Evolutionary conservation across 768 basidiomycete species (phyloP), one percentile per base, ranked within the genome.

Genomic region (Dendrothele bispora): DNA sequence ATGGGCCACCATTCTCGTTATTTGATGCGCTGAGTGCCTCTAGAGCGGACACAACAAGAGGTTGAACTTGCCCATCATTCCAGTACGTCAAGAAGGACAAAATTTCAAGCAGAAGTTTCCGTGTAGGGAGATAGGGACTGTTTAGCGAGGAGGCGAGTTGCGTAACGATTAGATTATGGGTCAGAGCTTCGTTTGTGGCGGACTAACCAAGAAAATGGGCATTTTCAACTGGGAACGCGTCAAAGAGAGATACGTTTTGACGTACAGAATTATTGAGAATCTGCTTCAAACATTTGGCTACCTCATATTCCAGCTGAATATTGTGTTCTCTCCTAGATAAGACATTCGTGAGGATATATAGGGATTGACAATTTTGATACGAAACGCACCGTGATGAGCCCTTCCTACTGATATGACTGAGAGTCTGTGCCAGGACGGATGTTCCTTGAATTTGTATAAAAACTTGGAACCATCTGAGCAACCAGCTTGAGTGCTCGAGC

Each of bases 101-200:
- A 36, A 95, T 73, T 53, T 98, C 95, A 15, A 87, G 71, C 28
- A 92, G 73, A 29, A 82, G 69, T 64, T 88, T 88, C 30, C 95
- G 82, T 10, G 90, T 87, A 2, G 82, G 75, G 37, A 97, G 70
- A 59, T 88, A 75, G 0, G 91, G 83, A 2, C 91, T 86, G 56
- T 88, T 91, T 48, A 98, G 75, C 7, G 90, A 87, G 11, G 86
- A 84, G 12, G 86, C 79, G 47, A 98, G 81, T 73, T 90, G 85
- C 38, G 82, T 79, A 51, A 95, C 80, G 47, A 93, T 80, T 36
- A 77, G 71, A 37, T 81, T 75, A 56, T 91, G 88, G 11, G 79
- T 80, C 51, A 91, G 68, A 5, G 87, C 88, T 59, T 94, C 90
- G 39, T 73, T 71, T 2, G 84, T 79, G 39, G 86, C 88, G 54